Base-by-base conservation (phyloP, 202 grass and related monocot genomes). In the Setaria italica region DNA sequence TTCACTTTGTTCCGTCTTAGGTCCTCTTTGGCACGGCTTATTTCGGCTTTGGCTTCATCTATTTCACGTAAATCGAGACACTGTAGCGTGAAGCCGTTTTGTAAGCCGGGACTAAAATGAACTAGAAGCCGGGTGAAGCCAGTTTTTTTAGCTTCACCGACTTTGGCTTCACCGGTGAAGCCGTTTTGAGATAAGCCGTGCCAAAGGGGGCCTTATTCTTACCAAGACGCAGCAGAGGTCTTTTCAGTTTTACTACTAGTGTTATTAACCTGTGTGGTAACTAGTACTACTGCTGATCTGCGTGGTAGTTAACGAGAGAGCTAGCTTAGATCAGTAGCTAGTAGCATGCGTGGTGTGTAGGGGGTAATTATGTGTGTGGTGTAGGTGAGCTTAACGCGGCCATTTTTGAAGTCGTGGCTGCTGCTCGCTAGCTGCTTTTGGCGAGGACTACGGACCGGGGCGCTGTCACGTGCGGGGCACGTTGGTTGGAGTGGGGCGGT, bases 401-500 rank as follows among this genome's bases (percentile, higher is more conserved):
- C 76, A 69, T 25, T 62, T 62, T 13, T 53, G 46, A 69, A 71
- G 77, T 78, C 78, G 71, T 41, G 78, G 66, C 49, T 17, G 63
- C 62, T 64, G 47, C 25, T 25, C 25, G 25, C 34, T 69, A 33
- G 65, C 57, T 35, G 81, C 68, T 80, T 80, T 80, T 71, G 63
- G 47, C 14, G 35, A 37, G 71, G 82, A 46, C 75, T 25, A 53
- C 68, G 87, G 78, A 57, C 83, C 9, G 60, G 82, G 29, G 72
- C 56, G 74, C 59, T 77, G 70, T 88, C 89, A 91, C 85, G 85
- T 91, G 85, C 77, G 70, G 72, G 72, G 7, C 89, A 91, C 82
- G 89, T 91, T 84, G 70, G 37, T 19, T 75, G 76, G 25, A 17
- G 77, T 85, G 85, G 89, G 89, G 89, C 85, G 89, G 89, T 91